Percentiles rank a stretch among this genome's conserved stretches.
Evolutionary conservation across 2,329 filamentous ascomycete species (phyloP).

Genomic region (Colletotrichum tofieldiae): DNA sequence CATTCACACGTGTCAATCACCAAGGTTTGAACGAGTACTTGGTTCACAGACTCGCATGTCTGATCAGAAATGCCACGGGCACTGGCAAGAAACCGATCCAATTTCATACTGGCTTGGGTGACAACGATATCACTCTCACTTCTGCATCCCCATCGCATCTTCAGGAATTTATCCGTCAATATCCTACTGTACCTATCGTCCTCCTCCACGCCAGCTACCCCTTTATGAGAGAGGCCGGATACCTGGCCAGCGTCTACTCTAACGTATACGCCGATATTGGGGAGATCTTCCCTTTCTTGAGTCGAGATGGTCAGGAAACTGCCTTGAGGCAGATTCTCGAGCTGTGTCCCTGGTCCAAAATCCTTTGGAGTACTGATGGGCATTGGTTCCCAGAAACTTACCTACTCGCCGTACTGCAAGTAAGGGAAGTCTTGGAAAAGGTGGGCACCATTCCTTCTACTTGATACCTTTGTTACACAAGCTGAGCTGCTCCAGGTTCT

Average conservation of each 20-base stretch:
- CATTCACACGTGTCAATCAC: slow-evolving; percentile 71
- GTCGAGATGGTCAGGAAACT: slow-evolving; percentile 80
- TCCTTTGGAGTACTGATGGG: slow-evolving; percentile 86
- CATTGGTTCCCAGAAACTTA: slow-evolving; percentile 87
- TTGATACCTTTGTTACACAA: neutral
- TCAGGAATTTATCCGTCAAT: slow-evolving; percentile 80
- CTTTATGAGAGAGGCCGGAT: slow-evolving; percentile 83
- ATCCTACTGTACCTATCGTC: slow-evolving; percentile 80
- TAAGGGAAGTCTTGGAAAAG: slow-evolving; percentile 78
- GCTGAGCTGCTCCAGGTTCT: slow-evolving; percentile 67
- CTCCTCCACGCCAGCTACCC: slow-evolving; percentile 87
- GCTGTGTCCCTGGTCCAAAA: slow-evolving; percentile 80
- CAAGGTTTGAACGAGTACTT: slow-evolving; percentile 79
- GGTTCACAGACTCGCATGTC: slow-evolving; percentile 74
- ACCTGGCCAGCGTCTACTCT: slow-evolving; percentile 81
- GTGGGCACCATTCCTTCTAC: slow-evolving; percentile 57
- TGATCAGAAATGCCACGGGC: slow-evolving; percentile 65
- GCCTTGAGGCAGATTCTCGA: slow-evolving; percentile 82
- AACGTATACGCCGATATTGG: slow-evolving; percentile 90
- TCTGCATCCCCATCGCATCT: slow-evolving; percentile 82
- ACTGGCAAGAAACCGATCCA: slow-evolving; percentile 80
- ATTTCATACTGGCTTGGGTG: slow-evolving; percentile 87
- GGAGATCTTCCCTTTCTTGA: slow-evolving; percentile 85
- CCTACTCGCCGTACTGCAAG: slow-evolving; percentile 79
- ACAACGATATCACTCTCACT: slow-evolving; percentile 81